phyloP scores from a whole-genome alignment of 225 moss, liverwort and hornwort genomes.

The Thuidium tamariscinum region DNA sequence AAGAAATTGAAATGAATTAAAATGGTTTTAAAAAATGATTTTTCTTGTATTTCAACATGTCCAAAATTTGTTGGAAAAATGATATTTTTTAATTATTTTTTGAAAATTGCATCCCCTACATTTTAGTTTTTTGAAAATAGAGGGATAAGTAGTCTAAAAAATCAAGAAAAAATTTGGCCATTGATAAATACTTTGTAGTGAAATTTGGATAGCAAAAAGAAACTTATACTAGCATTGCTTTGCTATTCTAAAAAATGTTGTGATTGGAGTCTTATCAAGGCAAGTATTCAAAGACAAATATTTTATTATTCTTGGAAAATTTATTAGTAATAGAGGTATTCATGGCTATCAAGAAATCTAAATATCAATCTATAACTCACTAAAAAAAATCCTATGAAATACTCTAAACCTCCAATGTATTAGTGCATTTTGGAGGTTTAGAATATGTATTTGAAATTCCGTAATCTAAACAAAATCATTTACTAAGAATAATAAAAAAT shows the following conservation, averaged over 20 bases:
- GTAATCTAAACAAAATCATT: not conserved
- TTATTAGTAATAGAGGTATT: too few relatives aligned
- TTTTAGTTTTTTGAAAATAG: not conserved
- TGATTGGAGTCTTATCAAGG: fast-evolving
- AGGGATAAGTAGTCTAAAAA: not conserved
- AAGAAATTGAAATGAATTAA: too few relatives aligned
- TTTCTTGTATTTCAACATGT: too few relatives aligned
- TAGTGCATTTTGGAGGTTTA: too few relatives aligned
- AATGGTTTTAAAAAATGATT: too few relatives aligned
- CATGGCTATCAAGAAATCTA: not conserved
- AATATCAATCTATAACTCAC: not conserved
- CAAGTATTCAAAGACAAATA: not conserved
- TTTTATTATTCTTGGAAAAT: not conserved
- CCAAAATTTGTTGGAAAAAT: not conserved
- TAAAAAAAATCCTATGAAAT: not conserved
- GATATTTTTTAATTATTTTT: not conserved
- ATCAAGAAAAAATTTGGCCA: not conserved
- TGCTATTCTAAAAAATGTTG: not conserved
- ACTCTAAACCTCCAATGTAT: not conserved
- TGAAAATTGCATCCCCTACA: not conserved
- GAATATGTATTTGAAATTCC: not conserved
- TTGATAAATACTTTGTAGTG: not conserved
- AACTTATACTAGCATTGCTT: not conserved
- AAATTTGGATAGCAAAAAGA: not conserved
- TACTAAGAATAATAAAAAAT: not conserved